phyloP scores from a whole-genome alignment of 2,329 filamentous ascomycete genomes.

The Paraphaeosphaeria minitans region DNA sequence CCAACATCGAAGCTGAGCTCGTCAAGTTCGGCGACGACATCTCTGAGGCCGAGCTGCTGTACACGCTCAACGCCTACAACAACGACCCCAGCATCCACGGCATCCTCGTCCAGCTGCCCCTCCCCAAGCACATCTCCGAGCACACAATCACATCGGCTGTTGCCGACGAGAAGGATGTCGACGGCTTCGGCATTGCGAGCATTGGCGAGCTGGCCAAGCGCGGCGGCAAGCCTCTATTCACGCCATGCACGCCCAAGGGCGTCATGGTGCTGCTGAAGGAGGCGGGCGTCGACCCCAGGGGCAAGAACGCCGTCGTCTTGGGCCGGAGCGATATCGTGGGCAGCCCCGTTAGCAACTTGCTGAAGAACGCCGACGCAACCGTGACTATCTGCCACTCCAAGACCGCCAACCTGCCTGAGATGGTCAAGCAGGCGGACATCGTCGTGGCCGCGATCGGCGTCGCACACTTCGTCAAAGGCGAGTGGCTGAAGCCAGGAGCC shows the following conservation, averaged over 20 bases:
- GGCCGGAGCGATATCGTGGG: slow-evolving; percentile 97
- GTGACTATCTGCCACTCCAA: slow-evolving; percentile 96
- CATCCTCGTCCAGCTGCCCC: slow-evolving; percentile 89
- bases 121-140: slow-evolving; percentile 89
- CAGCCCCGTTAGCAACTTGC: slow-evolving; percentile 91
- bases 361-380: slow-evolving; percentile 94
- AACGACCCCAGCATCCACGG: slow-evolving; percentile 85
- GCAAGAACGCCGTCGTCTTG: slow-evolving; percentile 93
- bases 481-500: slow-evolving; percentile 93
- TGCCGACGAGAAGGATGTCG: slow-evolving; percentile 92
- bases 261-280: slow-evolving; percentile 91
- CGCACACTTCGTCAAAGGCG: slow-evolving; percentile 85
- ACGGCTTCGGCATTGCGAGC: slow-evolving; percentile 92
- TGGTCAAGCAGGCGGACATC: slow-evolving; percentile 85
- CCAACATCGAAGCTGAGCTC: slow-evolving; percentile 86
- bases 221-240: slow-evolving; percentile 85
- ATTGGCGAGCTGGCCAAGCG: slow-evolving; percentile 97
- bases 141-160: slow-evolving; percentile 89
- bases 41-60: slow-evolving; percentile 82
- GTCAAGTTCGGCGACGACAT: slow-evolving; percentile 82
- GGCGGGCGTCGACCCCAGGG: slow-evolving; percentile 78
- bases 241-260: slow-evolving; percentile 95
- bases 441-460: slow-evolving; percentile 91
- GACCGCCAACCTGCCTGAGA: slow-evolving; percentile 72
- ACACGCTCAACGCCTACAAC: slow-evolving; percentile 81